Evolutionary conservation across 345 rosid genomes (phyloP).

Genomic region (Brassica nigra): DNA sequence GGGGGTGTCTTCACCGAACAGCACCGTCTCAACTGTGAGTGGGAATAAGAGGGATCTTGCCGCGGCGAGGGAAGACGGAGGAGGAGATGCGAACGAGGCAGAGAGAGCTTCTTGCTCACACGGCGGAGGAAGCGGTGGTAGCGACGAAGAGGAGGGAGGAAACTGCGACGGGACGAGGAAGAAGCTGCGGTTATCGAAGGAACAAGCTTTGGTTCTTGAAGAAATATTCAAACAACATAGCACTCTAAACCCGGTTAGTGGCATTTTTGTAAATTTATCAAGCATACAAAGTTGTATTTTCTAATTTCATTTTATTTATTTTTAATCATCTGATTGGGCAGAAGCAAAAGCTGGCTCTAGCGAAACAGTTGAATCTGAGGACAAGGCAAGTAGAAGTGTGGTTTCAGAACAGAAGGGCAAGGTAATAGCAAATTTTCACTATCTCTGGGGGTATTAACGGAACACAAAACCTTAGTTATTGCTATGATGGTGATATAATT

Average conservation of each 20-base stretch:
- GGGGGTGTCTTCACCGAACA: constrained; percentile 77
- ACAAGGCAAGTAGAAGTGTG: constrained; percentile 92
- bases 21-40: constrained; percentile 77
- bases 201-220: constrained; percentile 78
- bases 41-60: constrained; percentile 73
- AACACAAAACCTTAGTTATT: constrained; percentile 29
- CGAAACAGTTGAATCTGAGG: constrained; percentile 74
- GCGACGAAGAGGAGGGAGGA: constrained; percentile 74
- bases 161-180: constrained; percentile 70
- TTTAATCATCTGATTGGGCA: constrained; percentile 35
- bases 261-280: constrained; percentile 15
- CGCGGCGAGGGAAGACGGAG: constrained; percentile 21
- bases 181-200: constrained; percentile 80
- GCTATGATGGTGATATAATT: constrained; percentile 39
- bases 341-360: constrained; percentile 80
- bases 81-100: constrained; percentile 58
- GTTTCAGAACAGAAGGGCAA: constrained; percentile 93
- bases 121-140: constrained; percentile 56
- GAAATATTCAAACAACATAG: constrained; percentile 83
- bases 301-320: not conserved
- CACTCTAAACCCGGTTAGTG: constrained; percentile 76
- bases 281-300: not conserved
- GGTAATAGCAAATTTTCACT: constrained; percentile 45
- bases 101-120: constrained; percentile 75
- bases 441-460: constrained; percentile 31